Conservation (phyloP, 768 basidiomycete species). For the Wakefieldia striispora region DNA sequence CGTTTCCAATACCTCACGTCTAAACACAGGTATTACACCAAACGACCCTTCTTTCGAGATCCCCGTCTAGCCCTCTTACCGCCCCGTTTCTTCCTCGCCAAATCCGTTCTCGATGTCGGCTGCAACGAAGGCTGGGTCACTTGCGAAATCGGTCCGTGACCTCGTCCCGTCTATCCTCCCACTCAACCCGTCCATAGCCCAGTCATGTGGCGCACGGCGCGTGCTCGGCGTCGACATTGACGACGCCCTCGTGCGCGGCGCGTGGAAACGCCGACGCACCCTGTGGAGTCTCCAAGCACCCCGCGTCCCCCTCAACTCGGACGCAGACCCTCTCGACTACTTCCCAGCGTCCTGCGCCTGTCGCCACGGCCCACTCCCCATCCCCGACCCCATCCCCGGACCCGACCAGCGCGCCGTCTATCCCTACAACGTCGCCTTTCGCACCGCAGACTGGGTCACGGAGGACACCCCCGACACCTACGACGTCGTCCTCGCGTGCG, state of each 20-base stretch:
- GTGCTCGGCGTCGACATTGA: conserved; percentile 89
- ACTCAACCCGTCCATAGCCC: conserved; percentile 46
- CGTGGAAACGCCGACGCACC: conserved; percentile 68
- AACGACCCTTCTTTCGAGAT: conserved; percentile 60
- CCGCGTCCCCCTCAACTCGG: not conserved
- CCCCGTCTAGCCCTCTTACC: conserved; percentile 66
- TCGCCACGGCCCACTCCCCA: conserved; percentile 70
- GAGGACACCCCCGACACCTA: conserved; percentile 57
- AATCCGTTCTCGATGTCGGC: conserved; percentile 76
- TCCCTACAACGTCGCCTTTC: conserved; percentile 78
- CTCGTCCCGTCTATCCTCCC: not conserved
- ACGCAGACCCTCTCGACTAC: conserved; percentile 38
- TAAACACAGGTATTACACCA: conserved; percentile 66
- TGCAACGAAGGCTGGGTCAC: conserved; percentile 88
- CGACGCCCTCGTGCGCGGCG: conserved; percentile 64
- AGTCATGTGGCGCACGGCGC: conserved; percentile 55
- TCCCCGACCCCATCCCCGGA: conserved; percentile 47
- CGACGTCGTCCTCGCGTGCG: conserved; percentile 79
- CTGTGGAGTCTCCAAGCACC: conserved; percentile 65
- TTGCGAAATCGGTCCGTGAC: conserved; percentile 71
- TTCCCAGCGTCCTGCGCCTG: conserved; percentile 80
- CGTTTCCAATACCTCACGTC: not conserved
- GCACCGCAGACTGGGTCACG: conserved; percentile 71
- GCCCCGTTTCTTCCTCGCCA: conserved; percentile 46
- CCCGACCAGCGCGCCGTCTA: conserved; percentile 45